Conservation (phyloP, 139 green algal genomes). For the Picochlorum sp. region DNA sequence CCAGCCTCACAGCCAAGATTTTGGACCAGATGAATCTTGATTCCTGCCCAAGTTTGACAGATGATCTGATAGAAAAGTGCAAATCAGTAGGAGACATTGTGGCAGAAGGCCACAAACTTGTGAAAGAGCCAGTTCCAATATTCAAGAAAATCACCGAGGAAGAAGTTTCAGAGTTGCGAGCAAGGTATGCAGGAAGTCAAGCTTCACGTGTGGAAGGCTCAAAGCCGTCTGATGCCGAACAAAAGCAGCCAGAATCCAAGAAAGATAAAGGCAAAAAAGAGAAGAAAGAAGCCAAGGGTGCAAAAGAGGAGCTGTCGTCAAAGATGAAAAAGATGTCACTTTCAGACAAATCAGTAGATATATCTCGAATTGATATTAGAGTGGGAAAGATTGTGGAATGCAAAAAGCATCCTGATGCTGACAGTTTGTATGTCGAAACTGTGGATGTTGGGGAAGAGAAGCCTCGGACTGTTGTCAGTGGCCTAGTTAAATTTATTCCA, state of each 20-base stretch:
- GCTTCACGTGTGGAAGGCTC: conserved; percentile 6
- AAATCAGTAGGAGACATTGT: no score
- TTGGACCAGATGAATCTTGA: conserved; percentile 38
- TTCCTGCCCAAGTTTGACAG: conserved; percentile 35
- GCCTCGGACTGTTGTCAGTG: conserved; percentile 59
- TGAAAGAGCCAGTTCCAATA: conserved; percentile 36
- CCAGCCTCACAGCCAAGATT: conserved; percentile 60
- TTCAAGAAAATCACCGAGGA: conserved; percentile 49
- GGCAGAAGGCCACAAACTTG: not conserved
- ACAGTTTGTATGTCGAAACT: conserved; percentile 81
- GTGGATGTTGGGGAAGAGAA: conserved; percentile 71
- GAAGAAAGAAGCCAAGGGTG: conserved; percentile 39
- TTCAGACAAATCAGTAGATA: conserved; percentile 24
- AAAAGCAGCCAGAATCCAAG: not conserved
- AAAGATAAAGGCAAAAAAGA: not conserved
- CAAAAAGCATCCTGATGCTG: conserved; percentile 58
- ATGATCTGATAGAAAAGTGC: conserved; percentile 13
- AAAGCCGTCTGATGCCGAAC: not conserved
- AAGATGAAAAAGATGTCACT: not conserved
- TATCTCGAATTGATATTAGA: conserved; percentile 66
- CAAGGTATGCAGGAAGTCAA: conserved; percentile 31
- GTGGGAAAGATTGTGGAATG: conserved; percentile 63
- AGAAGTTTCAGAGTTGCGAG: conserved; percentile 27
- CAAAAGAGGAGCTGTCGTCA: conserved; percentile 14
- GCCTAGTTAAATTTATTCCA: conserved; percentile 86